phyloP scores from a whole-genome alignment of 768 basidiomycete genomes.

The Paxillus ammoniavirescens region DNA sequence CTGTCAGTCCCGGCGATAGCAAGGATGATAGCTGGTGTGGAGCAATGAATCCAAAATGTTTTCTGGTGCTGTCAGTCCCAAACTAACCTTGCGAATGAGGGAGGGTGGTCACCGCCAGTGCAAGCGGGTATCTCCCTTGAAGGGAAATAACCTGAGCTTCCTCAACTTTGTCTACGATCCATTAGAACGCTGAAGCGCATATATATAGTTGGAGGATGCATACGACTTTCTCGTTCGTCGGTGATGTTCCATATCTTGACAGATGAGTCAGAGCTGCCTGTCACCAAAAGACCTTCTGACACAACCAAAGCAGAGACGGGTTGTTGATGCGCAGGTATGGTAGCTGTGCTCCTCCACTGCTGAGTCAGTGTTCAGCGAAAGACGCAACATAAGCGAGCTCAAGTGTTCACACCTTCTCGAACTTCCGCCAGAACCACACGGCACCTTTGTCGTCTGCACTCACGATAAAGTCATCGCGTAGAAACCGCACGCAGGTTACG shows the following conservation, averaged over 20 bases:
- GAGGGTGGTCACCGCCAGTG: slow-evolving; percentile 59
- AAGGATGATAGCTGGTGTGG: slow-evolving; percentile 55
- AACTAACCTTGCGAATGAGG: slow-evolving; percentile 65
- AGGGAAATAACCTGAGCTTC: slow-evolving; percentile 61
- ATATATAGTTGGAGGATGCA: background rate
- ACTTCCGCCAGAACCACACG: slow-evolving; percentile 58
- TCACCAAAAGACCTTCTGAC: slow-evolving; percentile 51
- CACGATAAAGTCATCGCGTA: slow-evolving; percentile 49
- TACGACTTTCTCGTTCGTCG: slow-evolving; percentile 31
- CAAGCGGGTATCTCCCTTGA: slow-evolving; percentile 71
- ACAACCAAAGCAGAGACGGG: slow-evolving; percentile 69
- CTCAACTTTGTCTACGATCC: slow-evolving; percentile 33
- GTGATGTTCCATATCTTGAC: slow-evolving; percentile 71
- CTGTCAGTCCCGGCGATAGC: slow-evolving; percentile 83
- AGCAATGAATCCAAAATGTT: background rate
- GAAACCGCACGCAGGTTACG: slow-evolving; percentile 77
- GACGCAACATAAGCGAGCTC: slow-evolving; percentile 10
- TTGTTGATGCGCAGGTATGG: slow-evolving; percentile 59
- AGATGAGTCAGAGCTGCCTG: slow-evolving; percentile 79
- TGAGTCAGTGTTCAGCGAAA: slow-evolving; percentile 7
- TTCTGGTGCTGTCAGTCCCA: background rate
- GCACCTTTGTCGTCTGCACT: slow-evolving; percentile 78
- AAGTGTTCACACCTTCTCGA: slow-evolving; percentile 22
- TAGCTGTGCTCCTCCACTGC: slow-evolving; percentile 56
- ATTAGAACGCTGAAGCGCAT: slow-evolving; percentile 1